A percentile compares a stretch with the other conserved stretches of the same genome.
phyloP scores from a whole-genome alignment of 1,284 basidiomycete species.

The Anthracocystis setariae region DNA sequence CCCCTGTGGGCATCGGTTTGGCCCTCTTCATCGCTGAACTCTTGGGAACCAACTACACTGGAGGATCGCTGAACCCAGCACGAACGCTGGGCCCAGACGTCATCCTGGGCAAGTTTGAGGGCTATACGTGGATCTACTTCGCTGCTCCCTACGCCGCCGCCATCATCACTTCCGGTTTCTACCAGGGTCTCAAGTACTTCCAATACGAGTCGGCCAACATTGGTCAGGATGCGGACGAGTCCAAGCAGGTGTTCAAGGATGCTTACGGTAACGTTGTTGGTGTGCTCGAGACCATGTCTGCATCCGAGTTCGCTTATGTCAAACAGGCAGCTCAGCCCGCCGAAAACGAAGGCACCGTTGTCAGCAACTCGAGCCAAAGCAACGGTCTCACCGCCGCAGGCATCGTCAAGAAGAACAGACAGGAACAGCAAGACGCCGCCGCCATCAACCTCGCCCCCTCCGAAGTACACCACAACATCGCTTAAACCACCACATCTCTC shows the following conservation, averaged over 20 bases:
- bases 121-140: constrained; percentile 55
- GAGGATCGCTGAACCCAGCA: constrained; percentile 59
- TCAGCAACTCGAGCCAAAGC: constrained; percentile 6
- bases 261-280: constrained; percentile 47
- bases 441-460: constrained; percentile 24
- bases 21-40: constrained; percentile 52
- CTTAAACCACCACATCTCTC: constrained; percentile 1
- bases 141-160: constrained; percentile 50
- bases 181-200: constrained; percentile 41
- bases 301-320: constrained; percentile 27
- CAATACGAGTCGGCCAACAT: constrained; percentile 53
- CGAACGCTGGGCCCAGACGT: constrained; percentile 55
- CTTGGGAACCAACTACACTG: constrained; percentile 57
- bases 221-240: constrained; percentile 55
- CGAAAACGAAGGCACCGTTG: constrained; percentile 28
- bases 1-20: constrained; percentile 58
- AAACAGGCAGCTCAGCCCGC: constrained; percentile 19
- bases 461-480: constrained; percentile 19
- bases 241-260: constrained; percentile 45
- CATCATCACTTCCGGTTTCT: constrained; percentile 48
- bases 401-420: constrained; percentile 22
- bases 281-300: constrained; percentile 46
- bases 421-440: constrained; percentile 29
- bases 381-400: constrained; percentile 25
- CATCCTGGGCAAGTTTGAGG: constrained; percentile 35